These are phyloP conservation scores for Camelina laxa DNA, from an alignment of 345 rosid genomes.

Conservation along the genomic window DNA sequence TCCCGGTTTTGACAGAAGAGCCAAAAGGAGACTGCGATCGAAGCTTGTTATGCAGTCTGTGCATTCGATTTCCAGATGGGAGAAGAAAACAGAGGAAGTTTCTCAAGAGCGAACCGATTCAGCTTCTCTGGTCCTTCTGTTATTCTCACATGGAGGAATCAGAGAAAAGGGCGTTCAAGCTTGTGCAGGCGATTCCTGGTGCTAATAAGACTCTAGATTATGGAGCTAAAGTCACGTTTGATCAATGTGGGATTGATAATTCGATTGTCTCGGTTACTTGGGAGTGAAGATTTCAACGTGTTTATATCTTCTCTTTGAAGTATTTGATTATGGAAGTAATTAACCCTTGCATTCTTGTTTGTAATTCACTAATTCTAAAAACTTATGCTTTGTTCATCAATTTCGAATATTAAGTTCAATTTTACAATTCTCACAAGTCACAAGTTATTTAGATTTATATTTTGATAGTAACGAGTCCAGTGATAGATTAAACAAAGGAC, in stretches of 20 bases:
- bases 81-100: constrained; percentile 77
- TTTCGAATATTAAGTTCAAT: not conserved
- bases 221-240: constrained; percentile 56
- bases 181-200: constrained; percentile 75
- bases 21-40: constrained; percentile 58
- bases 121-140: constrained; percentile 85
- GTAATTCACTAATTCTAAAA: not conserved
- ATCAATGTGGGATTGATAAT: constrained; percentile 70
- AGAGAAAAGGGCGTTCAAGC: constrained; percentile 57
- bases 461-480: too few species aligned
- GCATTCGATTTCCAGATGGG: constrained; percentile 84
- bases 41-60: constrained; percentile 68
- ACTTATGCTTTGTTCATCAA: not conserved
- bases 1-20: constrained; percentile 72
- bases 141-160: constrained; percentile 57
- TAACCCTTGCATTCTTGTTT: not conserved
- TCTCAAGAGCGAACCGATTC: constrained; percentile 65
- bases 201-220: constrained; percentile 64
- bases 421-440: not conserved
- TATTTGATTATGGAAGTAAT: not conserved
- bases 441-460: too few species aligned
- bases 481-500: too few species aligned
- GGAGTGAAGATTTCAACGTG: constrained; percentile 53
- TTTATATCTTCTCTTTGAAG: not conserved
- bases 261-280: constrained; percentile 73